Base-by-base conservation (phyloP, 2,329 filamentous ascomycete species). In the Purpureocillium lavendulum region DNA sequence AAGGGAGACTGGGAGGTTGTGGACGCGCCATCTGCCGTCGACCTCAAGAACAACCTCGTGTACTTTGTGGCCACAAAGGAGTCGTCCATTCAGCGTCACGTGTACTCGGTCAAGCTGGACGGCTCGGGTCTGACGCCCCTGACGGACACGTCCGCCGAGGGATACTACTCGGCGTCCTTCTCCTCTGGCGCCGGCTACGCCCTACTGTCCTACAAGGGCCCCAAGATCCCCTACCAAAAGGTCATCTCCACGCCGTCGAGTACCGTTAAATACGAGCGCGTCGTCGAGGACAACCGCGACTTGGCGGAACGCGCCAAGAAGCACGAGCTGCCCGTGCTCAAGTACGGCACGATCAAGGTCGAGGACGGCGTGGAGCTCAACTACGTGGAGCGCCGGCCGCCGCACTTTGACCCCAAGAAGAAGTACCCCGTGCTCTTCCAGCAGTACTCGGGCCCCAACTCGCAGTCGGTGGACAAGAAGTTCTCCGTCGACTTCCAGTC, bases 401-500 rank as follows among this genome's bases (percentile, higher is more conserved):
- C 89, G 2, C 84, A 95, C 61, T 98, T 97, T 57, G 76, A 88
- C 58, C 69, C 78, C 14, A 80, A 79, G 51, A 89, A 85, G 63
- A 80, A 84, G 56, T 97, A 98, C 51, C 92, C 92, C 0, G 88
- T 98, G 1, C 75, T 98, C 4, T 98, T 98, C 70, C 83, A 86
- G 54, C 82, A 96, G 43, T 98, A 98, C 66, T 90, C 87, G 17
- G 92, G 92, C 0, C 92, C 92, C 0, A 87, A 84, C n/a, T 96
- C 88, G 14, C 94, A 98, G 58, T 77, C 76, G 7, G 92, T 98
- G 2, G 71, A 77, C 51, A 89, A 90, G 57, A 74, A 64, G 40
- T 98, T 96, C 64, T 62, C 60, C 9, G 79, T 98, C 43, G 85
- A 96, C 58, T 98, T 94, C 58, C 87, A 97, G 57, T 77, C 87